Evolutionary conservation across 2,329 filamentous ascomycete species (phyloP), one percentile per base, ranked within the genome.

Genomic region (Arthrinium puccinioides): DNA sequence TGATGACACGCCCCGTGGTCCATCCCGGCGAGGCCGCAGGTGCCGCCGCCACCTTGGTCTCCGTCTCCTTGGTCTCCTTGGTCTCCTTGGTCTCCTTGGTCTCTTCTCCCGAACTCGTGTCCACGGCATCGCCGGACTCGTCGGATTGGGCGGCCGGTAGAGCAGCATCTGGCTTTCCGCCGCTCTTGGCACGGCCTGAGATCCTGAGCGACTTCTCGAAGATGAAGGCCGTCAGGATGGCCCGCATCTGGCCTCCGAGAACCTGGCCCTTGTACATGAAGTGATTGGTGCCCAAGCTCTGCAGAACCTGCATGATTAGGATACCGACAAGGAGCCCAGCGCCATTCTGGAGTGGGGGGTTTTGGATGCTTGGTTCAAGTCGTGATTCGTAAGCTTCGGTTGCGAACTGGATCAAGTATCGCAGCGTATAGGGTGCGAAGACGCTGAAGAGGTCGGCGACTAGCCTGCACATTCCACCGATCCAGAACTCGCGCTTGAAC

Each of bases 251-350:
- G 1, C 85, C 89, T 41, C 89, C 89, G 25, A 90, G 75, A 61
- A 89, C 79, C 80, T 92, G 89, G 16, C 88, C 86, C 13, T 80
- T 76, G 53, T 89, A 95, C 52, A 95, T 80, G 61, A 90, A 94
- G 52, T 95, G 88, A 52, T 88, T 92, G 2, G 79, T 86, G 23
- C 76, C 75, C 46, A 94, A 52, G 53, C 82, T 88, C 59, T 92
- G 86, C 9, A 81, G 52, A 18, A 87, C 70, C 55, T 94, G 87
- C 85, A 96, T 89, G 26, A 71, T 57, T 1, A 84, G 86, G 41
- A 96, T 82, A 6, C 84, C 88, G 41, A 95, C 59, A 2, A 87
- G 87, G 19, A 94, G 66, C 0, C 87, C 88, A 39, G 95, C 66
- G 19, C 88, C 89, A 29, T 70, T 69, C 4, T 79, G 79, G 34